phyloP scores from a whole-genome alignment of 768 basidiomycete species.

The Collybia sp. region DNA sequence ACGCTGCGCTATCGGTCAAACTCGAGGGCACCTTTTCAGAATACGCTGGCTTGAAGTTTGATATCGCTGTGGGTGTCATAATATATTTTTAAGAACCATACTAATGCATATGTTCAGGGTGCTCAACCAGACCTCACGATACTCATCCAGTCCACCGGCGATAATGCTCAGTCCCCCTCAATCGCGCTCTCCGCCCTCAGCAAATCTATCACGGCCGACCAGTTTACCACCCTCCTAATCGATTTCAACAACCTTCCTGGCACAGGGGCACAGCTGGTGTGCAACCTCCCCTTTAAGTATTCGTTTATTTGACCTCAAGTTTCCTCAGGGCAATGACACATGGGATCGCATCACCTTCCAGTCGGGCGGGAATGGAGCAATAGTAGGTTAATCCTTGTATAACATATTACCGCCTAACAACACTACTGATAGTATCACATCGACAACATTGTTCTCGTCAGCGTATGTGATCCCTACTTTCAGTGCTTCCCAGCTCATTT shows the following conservation, averaged over 20 bases:
- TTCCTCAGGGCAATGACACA: slow-evolving; percentile 27
- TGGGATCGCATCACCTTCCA: slow-evolving; percentile 52
- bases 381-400: slow-evolving; percentile 17
- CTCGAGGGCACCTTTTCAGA: slow-evolving; percentile 32
- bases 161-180: slow-evolving; percentile 28
- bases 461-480: slow-evolving; percentile 17
- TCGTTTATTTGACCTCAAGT: not conserved
- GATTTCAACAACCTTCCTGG: slow-evolving; percentile 44
- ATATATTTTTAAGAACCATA: not conserved
- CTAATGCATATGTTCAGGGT: slow-evolving; percentile 23
- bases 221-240: slow-evolving; percentile 40
- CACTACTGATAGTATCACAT: slow-evolving; percentile 33
- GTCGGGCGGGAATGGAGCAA: slow-evolving; percentile 39
- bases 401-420: not conserved
- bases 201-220: slow-evolving; percentile 26
- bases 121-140: slow-evolving; percentile 39
- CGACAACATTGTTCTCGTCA: slow-evolving; percentile 43
- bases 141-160: slow-evolving; percentile 32
- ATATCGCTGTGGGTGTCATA: slow-evolving; percentile 36
- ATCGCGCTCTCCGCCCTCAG: slow-evolving; percentile 40
- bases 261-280: slow-evolving; percentile 30
- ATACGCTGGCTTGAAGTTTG: slow-evolving; percentile 46
- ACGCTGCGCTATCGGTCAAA: slow-evolving; percentile 43
- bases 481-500: not conserved
- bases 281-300: slow-evolving; percentile 2